Percentiles rank a stretch among this genome's conserved stretches.
These are phyloP conservation scores for Hysterangium stoloniferum DNA, from an alignment of 768 basidiomycete genomes.

Conservation along the genomic window DNA sequence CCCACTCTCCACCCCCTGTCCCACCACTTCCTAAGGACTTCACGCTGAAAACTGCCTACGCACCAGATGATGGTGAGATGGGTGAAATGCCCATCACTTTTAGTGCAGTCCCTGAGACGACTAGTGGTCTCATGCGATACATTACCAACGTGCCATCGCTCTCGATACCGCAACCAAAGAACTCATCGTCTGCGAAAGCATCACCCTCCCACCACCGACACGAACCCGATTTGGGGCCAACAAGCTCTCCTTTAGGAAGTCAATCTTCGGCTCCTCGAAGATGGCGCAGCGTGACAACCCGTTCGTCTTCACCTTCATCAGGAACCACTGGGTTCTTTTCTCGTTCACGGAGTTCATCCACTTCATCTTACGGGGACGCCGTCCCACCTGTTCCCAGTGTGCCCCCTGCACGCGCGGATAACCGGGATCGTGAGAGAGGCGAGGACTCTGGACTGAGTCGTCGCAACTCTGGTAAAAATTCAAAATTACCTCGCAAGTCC, in stretches of 20 bases:
- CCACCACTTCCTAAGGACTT: slow-evolving; percentile 49
- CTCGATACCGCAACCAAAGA: slow-evolving; percentile 16
- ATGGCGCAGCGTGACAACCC: slow-evolving; percentile 36
- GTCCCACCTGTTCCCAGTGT: slow-evolving; percentile 31
- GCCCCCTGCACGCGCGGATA: slow-evolving; percentile 18
- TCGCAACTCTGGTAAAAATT: background rate
- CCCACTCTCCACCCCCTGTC: slow-evolving; percentile 42
- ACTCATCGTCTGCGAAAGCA: slow-evolving; percentile 14
- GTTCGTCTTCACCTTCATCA: slow-evolving; percentile 54
- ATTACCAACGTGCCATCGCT: slow-evolving; percentile 16
- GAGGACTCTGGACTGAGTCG: background rate
- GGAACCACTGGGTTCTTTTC: slow-evolving; percentile 29
- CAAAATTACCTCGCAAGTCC: background rate
- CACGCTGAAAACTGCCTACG: slow-evolving; percentile 11
- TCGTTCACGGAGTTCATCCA: slow-evolving; percentile 37
- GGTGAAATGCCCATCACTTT: slow-evolving; percentile 18
- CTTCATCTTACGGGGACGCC: slow-evolving; percentile 46
- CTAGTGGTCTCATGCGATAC: slow-evolving; percentile 2
- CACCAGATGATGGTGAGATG: slow-evolving; percentile 9
- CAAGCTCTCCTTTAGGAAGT: slow-evolving; percentile 6
- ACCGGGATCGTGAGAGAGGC: background rate
- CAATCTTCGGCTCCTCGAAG: slow-evolving; percentile 19
- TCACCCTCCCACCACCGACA: background rate
- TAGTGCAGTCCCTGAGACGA: background rate
- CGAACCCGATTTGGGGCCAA: background rate